These are phyloP conservation scores for Penicillium ochrochloron DNA, from an alignment of 495 filamentous ascomycete species.

Conservation along the genomic window DNA sequence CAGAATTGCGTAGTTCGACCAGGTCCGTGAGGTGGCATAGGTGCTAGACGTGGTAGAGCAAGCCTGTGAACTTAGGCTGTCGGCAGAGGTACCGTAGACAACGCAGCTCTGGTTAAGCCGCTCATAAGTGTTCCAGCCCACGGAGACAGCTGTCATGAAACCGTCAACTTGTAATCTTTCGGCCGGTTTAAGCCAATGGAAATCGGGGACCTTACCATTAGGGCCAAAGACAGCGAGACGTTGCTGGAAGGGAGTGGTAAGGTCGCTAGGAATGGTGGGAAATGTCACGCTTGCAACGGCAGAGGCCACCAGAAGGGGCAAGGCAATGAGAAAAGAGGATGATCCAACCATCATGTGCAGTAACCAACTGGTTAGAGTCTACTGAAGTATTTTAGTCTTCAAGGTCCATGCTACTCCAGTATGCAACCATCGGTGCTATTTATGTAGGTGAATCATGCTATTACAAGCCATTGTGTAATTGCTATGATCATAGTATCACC, in stretches of 20 bases:
- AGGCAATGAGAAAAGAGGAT: slow-evolving; percentile 20
- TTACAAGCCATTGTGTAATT: slow-evolving; percentile 4
- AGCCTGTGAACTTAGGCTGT: slow-evolving; percentile 29
- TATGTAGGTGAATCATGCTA: not conserved
- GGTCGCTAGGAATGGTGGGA: slow-evolving; percentile 56
- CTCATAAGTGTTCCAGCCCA: slow-evolving; percentile 60
- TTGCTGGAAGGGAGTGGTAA: slow-evolving; percentile 62
- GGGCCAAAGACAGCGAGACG: slow-evolving; percentile 60
- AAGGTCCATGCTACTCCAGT: not conserved
- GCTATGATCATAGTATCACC: not conserved
- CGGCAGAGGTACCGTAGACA: slow-evolving; percentile 43
- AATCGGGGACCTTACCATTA: slow-evolving; percentile 44
- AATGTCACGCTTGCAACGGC: slow-evolving; percentile 50
- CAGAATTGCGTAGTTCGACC: slow-evolving; percentile 53
- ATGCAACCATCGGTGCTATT: no score
- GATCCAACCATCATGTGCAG: slow-evolving; percentile 23
- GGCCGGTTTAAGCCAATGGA: no score
- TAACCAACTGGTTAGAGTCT: not conserved
- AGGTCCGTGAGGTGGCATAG: slow-evolving; percentile 55
- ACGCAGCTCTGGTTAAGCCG: slow-evolving; percentile 47
- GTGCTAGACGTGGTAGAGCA: slow-evolving; percentile 49
- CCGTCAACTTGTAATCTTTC: no score
- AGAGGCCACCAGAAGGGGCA: slow-evolving; percentile 48
- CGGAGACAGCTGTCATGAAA: slow-evolving; percentile 49
- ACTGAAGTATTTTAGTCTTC: not conserved